Evolutionary conservation across 345 rosid genomes (phyloP), one percentile per base, ranked within the genome.

Genomic region (Stellera chamaejasme): DNA sequence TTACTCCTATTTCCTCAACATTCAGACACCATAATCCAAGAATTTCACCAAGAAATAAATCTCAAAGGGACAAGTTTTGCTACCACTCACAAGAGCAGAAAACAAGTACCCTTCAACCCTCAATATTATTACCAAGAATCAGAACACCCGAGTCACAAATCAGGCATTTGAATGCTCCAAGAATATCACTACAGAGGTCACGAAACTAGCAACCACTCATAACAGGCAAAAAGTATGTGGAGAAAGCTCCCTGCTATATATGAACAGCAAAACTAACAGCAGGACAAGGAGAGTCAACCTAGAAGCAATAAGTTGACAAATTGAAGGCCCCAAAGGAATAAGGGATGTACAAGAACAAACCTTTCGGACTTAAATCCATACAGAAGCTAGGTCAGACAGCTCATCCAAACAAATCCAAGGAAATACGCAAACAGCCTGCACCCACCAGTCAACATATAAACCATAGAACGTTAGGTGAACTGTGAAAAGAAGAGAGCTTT

Each of bases 371-470:
- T 43, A 43, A 61, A 27, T 44, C 46, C 51, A 14, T 36, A 51
- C 13, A 16, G 36, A 45, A 16, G 27, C 43, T 16, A 3, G 27
- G 19, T 43, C 58, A 32, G 13, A 44, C 26, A 19, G 10, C 16
- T 7, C 5, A 25, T 3, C 6, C 9, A 32, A 58, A 42, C 1
- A 42, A 11, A 53, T n/a, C 16, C 16, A 13, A 5, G 6, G 47
- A 45, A 45, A 16, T 13, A 26, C 26, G 25, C 49, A 56, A 44
- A 56, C 7, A 60, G 3, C 10, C 12, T 50, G 26, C 56, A 50
- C 27, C 65, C 50, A 27, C 58, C 58, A 49, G 58, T 61, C 58
- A 61, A 61, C 32, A 52, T 15, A 48, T 43, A 44, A 61, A 52
- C 54, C 14, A 19, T 16, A 45, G 65, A 61, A 52, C 5, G 36